A percentile compares a stretch with the other conserved stretches of the same genome.
These are phyloP conservation scores for Ampelocalamus luodianensis DNA, from an alignment of 176 grass and related monocot species.

Conservation along the genomic window DNA sequence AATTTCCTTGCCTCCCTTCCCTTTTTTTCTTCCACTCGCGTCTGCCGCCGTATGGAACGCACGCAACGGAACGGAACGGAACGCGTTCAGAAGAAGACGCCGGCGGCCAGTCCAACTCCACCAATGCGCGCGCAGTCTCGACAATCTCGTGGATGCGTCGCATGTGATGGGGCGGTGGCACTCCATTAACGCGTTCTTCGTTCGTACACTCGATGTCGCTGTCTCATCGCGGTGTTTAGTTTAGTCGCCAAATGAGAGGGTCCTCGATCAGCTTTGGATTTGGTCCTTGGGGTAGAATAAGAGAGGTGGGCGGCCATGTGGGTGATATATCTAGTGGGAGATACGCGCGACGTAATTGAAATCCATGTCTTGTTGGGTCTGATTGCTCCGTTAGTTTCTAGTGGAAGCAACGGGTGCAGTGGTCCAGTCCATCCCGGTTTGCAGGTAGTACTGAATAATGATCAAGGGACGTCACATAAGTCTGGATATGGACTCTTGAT, in stretches of 20 bases:
- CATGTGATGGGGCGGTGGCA: background rate
- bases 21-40: background rate
- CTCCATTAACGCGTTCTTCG: background rate
- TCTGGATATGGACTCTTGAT: background rate
- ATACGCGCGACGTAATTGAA: conserved; percentile 39
- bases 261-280: background rate
- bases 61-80: background rate
- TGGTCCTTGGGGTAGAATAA: background rate
- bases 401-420: conserved; percentile 6
- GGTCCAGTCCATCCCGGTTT: conserved; percentile 25
- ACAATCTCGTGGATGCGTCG: background rate
- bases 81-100: conserved; percentile 31
- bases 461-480: background rate
- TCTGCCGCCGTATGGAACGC: background rate
- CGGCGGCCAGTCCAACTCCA: conserved; percentile 27
- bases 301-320: background rate
- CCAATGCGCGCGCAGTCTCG: background rate
- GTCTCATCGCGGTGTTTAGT: conserved; percentile 28
- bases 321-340: background rate
- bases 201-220: background rate
- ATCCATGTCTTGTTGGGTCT: conserved; percentile 29
- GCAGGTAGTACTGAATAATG: background rate
- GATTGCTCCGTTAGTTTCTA: background rate
- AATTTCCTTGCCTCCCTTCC: background rate
- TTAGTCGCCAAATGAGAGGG: background rate